phyloP scores from a whole-genome alignment of 2,329 filamentous ascomycete genomes.

The Aspergillus japonicus region DNA sequence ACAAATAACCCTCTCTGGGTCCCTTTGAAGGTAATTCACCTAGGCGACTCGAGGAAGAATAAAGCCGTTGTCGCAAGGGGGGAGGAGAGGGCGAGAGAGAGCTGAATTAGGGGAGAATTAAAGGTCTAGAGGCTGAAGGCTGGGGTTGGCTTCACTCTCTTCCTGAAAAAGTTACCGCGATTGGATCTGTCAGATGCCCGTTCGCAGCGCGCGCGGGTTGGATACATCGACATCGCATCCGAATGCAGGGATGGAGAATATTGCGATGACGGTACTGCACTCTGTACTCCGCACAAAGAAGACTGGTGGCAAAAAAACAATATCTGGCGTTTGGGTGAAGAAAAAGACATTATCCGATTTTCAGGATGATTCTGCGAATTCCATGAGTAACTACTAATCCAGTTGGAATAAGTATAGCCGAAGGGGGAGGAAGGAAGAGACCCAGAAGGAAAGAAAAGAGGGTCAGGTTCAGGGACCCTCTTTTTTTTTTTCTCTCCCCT shows the following conservation, averaged over 20 bases:
- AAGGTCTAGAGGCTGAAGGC: neutral
- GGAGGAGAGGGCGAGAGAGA: neutral
- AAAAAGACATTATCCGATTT: neutral
- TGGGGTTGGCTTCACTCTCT: neutral
- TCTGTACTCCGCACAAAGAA: neutral
- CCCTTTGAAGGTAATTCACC: neutral
- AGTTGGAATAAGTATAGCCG: neutral
- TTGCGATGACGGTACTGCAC: neutral
- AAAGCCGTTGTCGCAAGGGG: neutral
- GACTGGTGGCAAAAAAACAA: neutral
- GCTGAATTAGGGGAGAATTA: neutral
- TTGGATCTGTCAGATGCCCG: slow-evolving; percentile 13
- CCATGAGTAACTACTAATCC: too few species aligned
- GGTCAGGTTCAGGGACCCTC: neutral
- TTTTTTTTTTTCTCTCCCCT: too few species aligned
- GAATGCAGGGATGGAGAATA: slow-evolving; percentile 2
- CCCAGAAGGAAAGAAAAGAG: neutral
- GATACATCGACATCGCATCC: slow-evolving; percentile 11
- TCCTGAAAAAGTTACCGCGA: neutral
- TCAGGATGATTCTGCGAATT: too few species aligned
- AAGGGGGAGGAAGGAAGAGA: too few species aligned
- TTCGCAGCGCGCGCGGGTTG: neutral
- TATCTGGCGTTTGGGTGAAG: neutral
- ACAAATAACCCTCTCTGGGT: neutral
- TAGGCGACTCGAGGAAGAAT: neutral